Evolutionary conservation across 768 basidiomycete genomes (phyloP).

Genomic region (Saitozyma sp.): DNA sequence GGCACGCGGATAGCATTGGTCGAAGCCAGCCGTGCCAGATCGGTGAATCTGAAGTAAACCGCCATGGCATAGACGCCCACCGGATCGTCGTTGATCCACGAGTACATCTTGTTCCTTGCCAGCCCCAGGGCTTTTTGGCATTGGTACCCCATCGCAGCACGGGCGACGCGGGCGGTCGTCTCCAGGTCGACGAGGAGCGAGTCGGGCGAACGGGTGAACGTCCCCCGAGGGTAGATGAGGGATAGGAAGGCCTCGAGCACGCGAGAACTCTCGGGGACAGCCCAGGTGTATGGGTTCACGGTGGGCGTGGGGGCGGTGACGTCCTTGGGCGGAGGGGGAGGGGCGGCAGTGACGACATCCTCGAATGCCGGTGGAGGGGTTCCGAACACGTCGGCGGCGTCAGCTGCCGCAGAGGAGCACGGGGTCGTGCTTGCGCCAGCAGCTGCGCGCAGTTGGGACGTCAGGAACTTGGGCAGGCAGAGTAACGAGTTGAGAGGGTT

Average conservation of each 20-base stretch:
- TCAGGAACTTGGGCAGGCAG: constrained; percentile 31
- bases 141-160: constrained; percentile 46
- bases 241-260: constrained; percentile 41
- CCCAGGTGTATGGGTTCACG: constrained; percentile 37
- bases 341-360: constrained; percentile 12
- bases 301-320: constrained; percentile 44
- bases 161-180: constrained; percentile 31
- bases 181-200: constrained; percentile 18
- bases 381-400: background rate
- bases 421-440: background rate
- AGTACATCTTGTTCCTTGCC: constrained; percentile 24
- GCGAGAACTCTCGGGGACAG: constrained; percentile 36
- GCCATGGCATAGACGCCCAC: constrained; percentile 36
- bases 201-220: constrained; percentile 10
- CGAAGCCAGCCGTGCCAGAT: constrained; percentile 36
- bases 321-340: constrained; percentile 23
- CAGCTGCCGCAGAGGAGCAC: background rate
- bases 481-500: constrained; percentile 20
- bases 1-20: constrained; percentile 18
- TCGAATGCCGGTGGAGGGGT: constrained; percentile 5
- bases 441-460: constrained; percentile 12
- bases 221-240: constrained; percentile 37
- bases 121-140: constrained; percentile 28
- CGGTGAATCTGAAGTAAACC: constrained; percentile 41
- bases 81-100: constrained; percentile 16